phyloP scores from a whole-genome alignment of 345 rosid genomes.

The Melaleuca quinquenervia region DNA sequence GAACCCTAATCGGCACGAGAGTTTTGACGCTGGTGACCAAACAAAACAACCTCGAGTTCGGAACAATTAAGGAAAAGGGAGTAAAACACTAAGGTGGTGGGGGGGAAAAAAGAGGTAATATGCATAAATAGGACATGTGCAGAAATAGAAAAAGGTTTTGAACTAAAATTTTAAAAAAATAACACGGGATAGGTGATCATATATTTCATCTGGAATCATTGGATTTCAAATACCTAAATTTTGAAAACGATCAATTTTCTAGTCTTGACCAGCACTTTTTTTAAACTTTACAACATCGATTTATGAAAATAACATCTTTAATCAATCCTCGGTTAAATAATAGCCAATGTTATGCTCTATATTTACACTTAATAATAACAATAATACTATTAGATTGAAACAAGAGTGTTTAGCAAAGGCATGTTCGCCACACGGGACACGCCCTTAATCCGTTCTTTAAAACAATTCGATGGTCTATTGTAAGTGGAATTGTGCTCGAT shows the following conservation, averaged over 20 bases:
- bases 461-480: not conserved
- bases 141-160: not conserved
- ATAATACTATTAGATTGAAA: not conserved
- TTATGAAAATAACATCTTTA: not conserved
- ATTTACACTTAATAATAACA: not conserved
- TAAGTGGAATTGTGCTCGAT: not conserved
- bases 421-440: not conserved
- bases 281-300: accelerated
- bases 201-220: accelerated
- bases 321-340: not conserved
- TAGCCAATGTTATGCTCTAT: not conserved
- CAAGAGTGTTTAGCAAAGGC: not conserved
- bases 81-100: not conserved
- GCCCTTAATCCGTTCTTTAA: not conserved
- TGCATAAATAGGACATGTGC: not conserved
- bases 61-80: not conserved
- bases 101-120: not conserved
- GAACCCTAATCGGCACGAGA: not conserved
- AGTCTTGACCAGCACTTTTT: accelerated
- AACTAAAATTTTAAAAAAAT: too few relatives aligned
- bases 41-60: not conserved
- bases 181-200: accelerated
- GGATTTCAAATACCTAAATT: accelerated
- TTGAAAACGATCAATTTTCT: accelerated
- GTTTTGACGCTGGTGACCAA: not conserved